These are phyloP conservation scores for Terana coerulea DNA, from an alignment of 768 basidiomycete species.

Conservation along the genomic window DNA sequence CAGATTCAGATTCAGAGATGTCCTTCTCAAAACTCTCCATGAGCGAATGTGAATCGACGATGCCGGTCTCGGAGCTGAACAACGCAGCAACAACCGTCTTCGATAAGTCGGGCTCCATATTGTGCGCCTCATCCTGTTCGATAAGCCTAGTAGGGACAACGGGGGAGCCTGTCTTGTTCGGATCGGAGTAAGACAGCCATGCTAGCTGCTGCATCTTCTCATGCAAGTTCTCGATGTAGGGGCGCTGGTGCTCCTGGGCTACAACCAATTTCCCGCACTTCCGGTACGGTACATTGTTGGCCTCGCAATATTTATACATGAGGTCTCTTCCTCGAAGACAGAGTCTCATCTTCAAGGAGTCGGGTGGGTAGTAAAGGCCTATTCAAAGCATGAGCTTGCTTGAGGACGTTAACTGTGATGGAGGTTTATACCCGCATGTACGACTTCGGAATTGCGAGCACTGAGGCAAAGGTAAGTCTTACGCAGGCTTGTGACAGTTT, in stretches of 20 bases:
- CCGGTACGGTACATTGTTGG: conserved; percentile 57
- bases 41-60: conserved; percentile 81
- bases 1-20: conserved; percentile 63
- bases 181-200: conserved; percentile 43
- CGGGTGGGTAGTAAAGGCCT: conserved; percentile 83
- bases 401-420: not conserved
- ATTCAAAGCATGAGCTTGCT: not conserved
- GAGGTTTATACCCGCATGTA: conserved; percentile 68
- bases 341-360: conserved; percentile 80
- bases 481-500: not conserved
- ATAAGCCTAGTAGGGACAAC: conserved; percentile 68
- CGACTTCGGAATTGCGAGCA: conserved; percentile 92
- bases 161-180: conserved; percentile 22
- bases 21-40: conserved; percentile 85
- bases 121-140: conserved; percentile 58
- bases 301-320: conserved; percentile 72
- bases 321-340: conserved; percentile 85
- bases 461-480: conserved; percentile 34
- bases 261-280: conserved; percentile 91
- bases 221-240: conserved; percentile 70
- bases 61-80: conserved; percentile 85
- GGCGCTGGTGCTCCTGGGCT: conserved; percentile 59
- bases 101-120: conserved; percentile 83
- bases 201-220: conserved; percentile 52
- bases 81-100: conserved; percentile 66